These are phyloP conservation scores for Tolypocladium tundrense DNA, from an alignment of 2,329 filamentous ascomycete species.

Conservation along the genomic window DNA sequence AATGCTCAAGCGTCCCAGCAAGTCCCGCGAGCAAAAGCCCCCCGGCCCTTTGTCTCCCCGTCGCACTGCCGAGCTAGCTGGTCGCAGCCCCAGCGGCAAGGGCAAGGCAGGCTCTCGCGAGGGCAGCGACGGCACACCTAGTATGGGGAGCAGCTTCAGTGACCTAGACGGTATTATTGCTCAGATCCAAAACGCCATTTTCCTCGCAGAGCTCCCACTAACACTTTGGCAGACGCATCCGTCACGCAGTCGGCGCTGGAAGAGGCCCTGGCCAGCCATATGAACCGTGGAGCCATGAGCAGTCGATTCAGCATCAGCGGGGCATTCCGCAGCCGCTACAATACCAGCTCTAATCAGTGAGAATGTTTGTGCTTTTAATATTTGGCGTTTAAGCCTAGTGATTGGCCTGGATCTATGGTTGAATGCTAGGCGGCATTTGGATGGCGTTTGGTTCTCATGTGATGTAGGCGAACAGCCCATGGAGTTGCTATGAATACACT, in stretches of 20 bases:
- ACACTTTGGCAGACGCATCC: conserved; percentile 50
- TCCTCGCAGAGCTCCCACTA: neutral
- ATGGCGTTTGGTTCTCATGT: neutral
- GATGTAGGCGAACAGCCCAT: neutral
- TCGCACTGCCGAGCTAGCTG: conserved; percentile 47
- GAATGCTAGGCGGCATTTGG: neutral
- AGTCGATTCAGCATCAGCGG: conserved; percentile 58
- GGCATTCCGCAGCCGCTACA: conserved; percentile 52
- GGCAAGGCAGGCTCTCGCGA: conserved; percentile 44
- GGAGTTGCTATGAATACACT: neutral
- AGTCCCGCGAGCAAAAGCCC: conserved; percentile 21
- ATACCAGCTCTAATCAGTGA: conserved; percentile 24
- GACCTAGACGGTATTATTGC: conserved; percentile 58
- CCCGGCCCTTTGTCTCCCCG: conserved; percentile 46
- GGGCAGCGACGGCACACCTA: conserved; percentile 63
- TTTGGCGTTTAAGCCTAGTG: neutral
- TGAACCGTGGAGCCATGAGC: conserved; percentile 22
- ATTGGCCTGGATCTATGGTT: neutral
- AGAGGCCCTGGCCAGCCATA: conserved; percentile 57
- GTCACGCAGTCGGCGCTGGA: conserved; percentile 74
- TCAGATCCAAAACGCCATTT: neutral
- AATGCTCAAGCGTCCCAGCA: conserved; percentile 19
- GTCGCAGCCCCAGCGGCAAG: conserved; percentile 40
- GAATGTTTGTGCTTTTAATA: neutral
- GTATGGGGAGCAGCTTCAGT: conserved; percentile 79